Conservation (phyloP, 495 filamentous ascomycete genomes). For the Trichoderma asperelloides region DNA sequence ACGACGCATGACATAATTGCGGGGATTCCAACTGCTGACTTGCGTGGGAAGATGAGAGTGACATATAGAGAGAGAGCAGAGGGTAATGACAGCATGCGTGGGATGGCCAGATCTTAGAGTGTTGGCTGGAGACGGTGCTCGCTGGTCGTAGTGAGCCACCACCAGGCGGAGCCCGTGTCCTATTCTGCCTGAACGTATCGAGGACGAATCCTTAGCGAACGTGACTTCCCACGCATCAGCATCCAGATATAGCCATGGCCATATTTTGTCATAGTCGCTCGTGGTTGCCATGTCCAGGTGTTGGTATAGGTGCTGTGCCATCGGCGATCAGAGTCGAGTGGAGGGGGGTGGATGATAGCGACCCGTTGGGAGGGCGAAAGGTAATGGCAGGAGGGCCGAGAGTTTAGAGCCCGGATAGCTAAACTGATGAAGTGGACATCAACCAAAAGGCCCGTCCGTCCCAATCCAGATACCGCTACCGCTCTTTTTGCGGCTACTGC, state of each 20-base stretch:
- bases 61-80: not conserved
- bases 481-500: not conserved
- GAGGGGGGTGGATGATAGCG: not conserved
- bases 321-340: not conserved
- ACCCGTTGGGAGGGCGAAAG: not conserved
- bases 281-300: not conserved
- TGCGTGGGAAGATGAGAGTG: slow-evolving; percentile 2
- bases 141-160: not conserved
- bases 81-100: slow-evolving; percentile 5
- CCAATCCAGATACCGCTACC: slow-evolving; percentile 2
- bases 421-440: not conserved
- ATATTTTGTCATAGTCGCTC: not conserved
- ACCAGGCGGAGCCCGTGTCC: not conserved
- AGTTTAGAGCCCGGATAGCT: not conserved
- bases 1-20: slow-evolving; percentile 8
- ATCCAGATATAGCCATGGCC: not conserved
- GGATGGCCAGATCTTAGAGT: not conserved
- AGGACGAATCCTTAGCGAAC: not conserved
- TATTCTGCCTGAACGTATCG: not conserved
- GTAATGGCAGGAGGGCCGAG: not conserved
- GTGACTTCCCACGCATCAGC: not conserved
- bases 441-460: not conserved
- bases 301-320: not conserved
- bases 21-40: slow-evolving; percentile 4
- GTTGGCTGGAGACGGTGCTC: not conserved